Base-by-base conservation (phyloP, 2,329 filamentous ascomycete species). In the Verticillium albo-atrum region DNA sequence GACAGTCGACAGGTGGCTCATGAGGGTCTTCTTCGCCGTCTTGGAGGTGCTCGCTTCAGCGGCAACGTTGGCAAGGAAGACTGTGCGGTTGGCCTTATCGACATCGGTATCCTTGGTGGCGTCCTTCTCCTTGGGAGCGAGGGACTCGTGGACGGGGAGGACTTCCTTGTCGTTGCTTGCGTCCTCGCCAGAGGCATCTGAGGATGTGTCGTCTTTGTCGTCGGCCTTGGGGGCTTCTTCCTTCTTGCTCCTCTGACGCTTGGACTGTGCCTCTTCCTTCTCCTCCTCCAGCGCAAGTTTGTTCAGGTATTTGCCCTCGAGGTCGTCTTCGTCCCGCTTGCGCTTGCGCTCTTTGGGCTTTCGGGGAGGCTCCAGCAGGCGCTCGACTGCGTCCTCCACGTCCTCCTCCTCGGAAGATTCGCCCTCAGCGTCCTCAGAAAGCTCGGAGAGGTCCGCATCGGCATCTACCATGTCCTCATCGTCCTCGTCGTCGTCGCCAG, bases 51-150 rank as follows among this genome's bases (percentile, higher is more conserved):
- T 91, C 50, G 91, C 92, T 57, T 89, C 81, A 25, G 84, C 88
- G 15, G 92, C 92, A 53, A 99, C 91, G 69, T 99, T 99, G 68
- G 90, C 90, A 14, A 99, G 79, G 76, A 98, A 99, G 50, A 98
- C 87, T 6, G 95, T 99, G 59, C 95, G 89, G 60, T 85, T 85
- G 9, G 94, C 90, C 77, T 96, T 97, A 60, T 96, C 91, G 2
- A 96, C 68, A 64, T 96, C 90, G 25, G 57, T 73, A 64, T 96
- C 90, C 26, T 79, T 67, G 25, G 77, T 55, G 66, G 61, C 76
- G 61, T 66, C 77, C 73, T 81, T 86, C 75, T 77, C 82, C 71
- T 76, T 74, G 58, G 76, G 79, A 64, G 71, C 73, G 42, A 84
- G 77, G 58, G 81, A 85, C 69, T 88, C 87, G 66, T 89, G 86